phyloP scores from a whole-genome alignment of 441 rosid species.

The Croton laevigatus region DNA sequence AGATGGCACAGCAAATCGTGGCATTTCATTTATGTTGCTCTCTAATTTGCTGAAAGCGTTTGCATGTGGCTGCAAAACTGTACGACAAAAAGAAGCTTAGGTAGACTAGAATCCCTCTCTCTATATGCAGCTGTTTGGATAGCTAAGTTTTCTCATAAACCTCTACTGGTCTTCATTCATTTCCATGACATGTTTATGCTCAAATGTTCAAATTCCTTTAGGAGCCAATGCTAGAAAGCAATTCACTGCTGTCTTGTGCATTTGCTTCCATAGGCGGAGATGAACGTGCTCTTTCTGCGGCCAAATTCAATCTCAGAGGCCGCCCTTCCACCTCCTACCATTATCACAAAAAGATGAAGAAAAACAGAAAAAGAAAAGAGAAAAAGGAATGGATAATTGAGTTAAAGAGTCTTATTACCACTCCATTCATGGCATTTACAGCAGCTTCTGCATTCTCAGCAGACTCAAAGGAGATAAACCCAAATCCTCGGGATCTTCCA shows the following conservation, averaged over 20 bases:
- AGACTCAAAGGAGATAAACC: constrained; percentile 73
- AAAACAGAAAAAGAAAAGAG: constrained; percentile 13
- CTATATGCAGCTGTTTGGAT: not conserved
- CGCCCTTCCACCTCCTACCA: constrained; percentile 91
- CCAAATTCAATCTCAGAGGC: constrained; percentile 67
- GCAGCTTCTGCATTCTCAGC: constrained; percentile 52
- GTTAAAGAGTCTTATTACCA: constrained; percentile 40
- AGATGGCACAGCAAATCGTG: constrained; percentile 7
- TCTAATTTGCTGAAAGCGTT: constrained; percentile 11
- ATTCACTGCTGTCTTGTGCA: constrained; percentile 35
- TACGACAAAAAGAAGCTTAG: not conserved
- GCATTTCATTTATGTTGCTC: not conserved
- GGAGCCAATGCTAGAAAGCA: constrained; percentile 45
- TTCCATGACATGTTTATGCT: not conserved
- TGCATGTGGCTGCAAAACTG: not conserved
- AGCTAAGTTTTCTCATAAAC: not conserved
- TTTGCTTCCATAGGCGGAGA: constrained; percentile 27
- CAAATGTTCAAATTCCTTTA: constrained; percentile 16
- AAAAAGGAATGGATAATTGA: constrained; percentile 14
- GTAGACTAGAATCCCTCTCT: not conserved
- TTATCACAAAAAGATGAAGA: constrained; percentile 3
- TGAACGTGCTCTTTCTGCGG: constrained; percentile 47
- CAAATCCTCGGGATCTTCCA: constrained; percentile 84
- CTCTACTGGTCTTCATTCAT: not conserved
- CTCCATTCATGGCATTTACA: constrained; percentile 52